Evolutionary conservation across 2,329 filamentous ascomycete species (phyloP).

Genomic region (Nemania sp.): DNA sequence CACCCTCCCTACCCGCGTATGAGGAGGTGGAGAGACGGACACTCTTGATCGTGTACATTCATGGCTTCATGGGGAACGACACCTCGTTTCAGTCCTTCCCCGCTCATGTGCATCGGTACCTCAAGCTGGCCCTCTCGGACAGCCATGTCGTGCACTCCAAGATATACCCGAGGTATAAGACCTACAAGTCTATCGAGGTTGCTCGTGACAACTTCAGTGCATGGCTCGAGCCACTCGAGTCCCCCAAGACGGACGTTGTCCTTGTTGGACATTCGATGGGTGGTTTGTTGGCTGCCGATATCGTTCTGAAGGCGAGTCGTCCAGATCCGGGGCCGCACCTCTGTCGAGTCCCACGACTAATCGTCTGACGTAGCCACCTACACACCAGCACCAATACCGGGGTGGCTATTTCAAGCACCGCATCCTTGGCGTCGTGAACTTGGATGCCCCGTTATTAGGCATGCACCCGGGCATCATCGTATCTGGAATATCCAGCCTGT

Average conservation of each 20-base stretch:
- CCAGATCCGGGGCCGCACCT: neutral
- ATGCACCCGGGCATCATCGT: constrained; percentile 86
- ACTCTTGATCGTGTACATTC: constrained; percentile 80
- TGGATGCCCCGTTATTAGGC: constrained; percentile 86
- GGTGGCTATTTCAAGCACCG: constrained; percentile 66
- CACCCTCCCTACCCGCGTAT: constrained; percentile 35
- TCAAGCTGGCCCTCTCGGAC: constrained; percentile 68
- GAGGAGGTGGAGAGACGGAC: constrained; percentile 50
- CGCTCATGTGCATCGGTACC: constrained; percentile 78
- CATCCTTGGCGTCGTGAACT: constrained; percentile 78
- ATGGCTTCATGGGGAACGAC: constrained; percentile 89
- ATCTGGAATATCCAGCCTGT: constrained; percentile 80
- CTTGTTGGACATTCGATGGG: constrained; percentile 91
- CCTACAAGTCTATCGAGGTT: constrained; percentile 70
- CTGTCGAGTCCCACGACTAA: constrained; percentile 21
- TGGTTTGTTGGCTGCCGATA: constrained; percentile 79
- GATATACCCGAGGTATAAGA: constrained; percentile 80
- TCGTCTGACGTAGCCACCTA: constrained; percentile 29
- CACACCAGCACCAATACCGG: constrained; percentile 27
- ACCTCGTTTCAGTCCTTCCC: constrained; percentile 88
- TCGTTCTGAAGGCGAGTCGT: constrained; percentile 64
- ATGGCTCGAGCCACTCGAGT: constrained; percentile 81
- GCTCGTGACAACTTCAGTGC: constrained; percentile 81
- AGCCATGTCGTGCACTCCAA: constrained; percentile 86
- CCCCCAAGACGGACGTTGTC: constrained; percentile 74